A percentile compares a stretch with the other conserved stretches of the same genome.
These are phyloP conservation scores for Cladophialophora bantiana DNA, from an alignment of 2,329 filamentous ascomycete genomes.

Conservation along the genomic window DNA sequence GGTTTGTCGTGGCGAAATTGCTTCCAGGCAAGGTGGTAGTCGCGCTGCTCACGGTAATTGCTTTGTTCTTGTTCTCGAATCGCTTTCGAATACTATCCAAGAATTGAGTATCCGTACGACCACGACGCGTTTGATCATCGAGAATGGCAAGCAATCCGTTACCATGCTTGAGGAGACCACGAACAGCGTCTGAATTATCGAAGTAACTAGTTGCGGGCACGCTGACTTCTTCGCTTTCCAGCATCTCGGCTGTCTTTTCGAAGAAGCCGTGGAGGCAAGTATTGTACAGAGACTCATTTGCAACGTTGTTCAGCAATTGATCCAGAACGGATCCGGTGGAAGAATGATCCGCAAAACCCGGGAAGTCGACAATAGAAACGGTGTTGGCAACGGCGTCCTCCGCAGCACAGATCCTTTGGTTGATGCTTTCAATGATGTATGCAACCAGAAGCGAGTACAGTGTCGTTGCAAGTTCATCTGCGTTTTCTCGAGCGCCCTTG, in stretches of 20 bases:
- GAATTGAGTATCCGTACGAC: slow-evolving; percentile 86
- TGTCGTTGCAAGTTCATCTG: slow-evolving; percentile 90
- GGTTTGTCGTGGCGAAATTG: slow-evolving; percentile 87
- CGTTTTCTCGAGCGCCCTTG: slow-evolving; percentile 85
- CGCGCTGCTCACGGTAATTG: slow-evolving; percentile 78
- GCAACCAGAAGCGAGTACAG: slow-evolving; percentile 93
- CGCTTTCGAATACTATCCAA: slow-evolving; percentile 89
- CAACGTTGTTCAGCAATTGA: slow-evolving; percentile 92
- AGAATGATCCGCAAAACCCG: slow-evolving; percentile 85
- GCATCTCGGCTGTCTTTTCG: slow-evolving; percentile 87
- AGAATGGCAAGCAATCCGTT: slow-evolving; percentile 94
- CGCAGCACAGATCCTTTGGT: slow-evolving; percentile 83
- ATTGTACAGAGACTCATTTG: slow-evolving; percentile 90
- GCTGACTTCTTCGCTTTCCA: slow-evolving; percentile 91
- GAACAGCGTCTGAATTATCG: slow-evolving; percentile 94
- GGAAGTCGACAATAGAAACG: slow-evolving; percentile 93
- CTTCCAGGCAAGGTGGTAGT: slow-evolving; percentile 81
- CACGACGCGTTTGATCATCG: slow-evolving; percentile 91
- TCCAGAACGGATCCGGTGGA: slow-evolving; percentile 86
- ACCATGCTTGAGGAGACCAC: slow-evolving; percentile 86
- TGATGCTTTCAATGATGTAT: slow-evolving; percentile 91
- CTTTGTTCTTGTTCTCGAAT: slow-evolving; percentile 92
- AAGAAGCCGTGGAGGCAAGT: slow-evolving; percentile 95
- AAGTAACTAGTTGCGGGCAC: slow-evolving; percentile 95
- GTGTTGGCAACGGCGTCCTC: slow-evolving; percentile 94